These are phyloP conservation scores for Dichotomopilus funicola DNA, from an alignment of 2,329 filamentous ascomycete genomes.

Conservation along the genomic window DNA sequence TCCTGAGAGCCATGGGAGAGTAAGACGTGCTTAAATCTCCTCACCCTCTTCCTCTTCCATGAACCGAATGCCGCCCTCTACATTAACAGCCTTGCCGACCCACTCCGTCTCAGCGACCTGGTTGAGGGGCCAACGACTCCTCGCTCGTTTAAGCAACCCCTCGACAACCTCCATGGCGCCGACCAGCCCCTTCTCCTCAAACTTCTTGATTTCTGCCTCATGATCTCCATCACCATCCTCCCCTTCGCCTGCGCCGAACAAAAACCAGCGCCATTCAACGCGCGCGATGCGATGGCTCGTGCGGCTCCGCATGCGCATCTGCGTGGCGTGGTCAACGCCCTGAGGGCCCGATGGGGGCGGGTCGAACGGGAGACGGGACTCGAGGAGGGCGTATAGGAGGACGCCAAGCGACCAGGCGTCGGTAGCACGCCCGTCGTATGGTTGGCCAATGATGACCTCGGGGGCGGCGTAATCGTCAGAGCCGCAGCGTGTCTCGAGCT, in stretches of 20 bases:
- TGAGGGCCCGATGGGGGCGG: constrained; percentile 62
- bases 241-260: constrained; percentile 63
- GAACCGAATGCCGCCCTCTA: constrained; percentile 56
- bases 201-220: constrained; percentile 57
- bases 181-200: constrained; percentile 57
- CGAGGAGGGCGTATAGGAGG: constrained; percentile 84
- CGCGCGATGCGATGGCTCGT: constrained; percentile 92
- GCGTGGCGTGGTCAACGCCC: constrained; percentile 48
- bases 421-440: constrained; percentile 85
- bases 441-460: constrained; percentile 90
- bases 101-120: constrained; percentile 68
- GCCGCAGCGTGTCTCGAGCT: constrained; percentile 88
- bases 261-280: constrained; percentile 92
- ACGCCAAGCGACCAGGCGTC: constrained; percentile 96
- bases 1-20: too few species aligned
- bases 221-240: constrained; percentile 62
- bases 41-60: constrained; percentile 53
- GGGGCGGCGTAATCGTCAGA: constrained; percentile 96
- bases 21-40: constrained; percentile 35
- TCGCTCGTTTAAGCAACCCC: constrained; percentile 73
- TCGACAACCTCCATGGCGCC: constrained; percentile 80
- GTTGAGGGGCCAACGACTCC: constrained; percentile 68
- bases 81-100: constrained; percentile 66
- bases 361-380: constrained; percentile 90
- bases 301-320: constrained; percentile 62